Evolutionary conservation across 192 early-diverging fungal species (phyloP).

Genomic region (Mortierella alpina): DNA sequence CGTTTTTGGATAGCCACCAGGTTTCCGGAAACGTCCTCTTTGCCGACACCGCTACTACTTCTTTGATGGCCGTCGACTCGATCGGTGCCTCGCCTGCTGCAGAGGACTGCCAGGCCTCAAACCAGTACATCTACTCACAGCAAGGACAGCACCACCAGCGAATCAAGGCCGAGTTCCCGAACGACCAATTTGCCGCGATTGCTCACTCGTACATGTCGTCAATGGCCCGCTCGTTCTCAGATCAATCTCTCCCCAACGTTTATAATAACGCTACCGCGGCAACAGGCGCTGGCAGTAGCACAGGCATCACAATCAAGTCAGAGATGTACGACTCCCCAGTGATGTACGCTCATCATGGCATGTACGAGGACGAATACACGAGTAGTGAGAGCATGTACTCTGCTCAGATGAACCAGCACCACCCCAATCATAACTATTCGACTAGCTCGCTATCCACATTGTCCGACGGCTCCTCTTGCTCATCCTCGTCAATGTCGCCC

Average conservation of each 20-base stretch:
- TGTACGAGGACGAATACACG: constrained; percentile 27
- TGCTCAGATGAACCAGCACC: constrained; percentile 18
- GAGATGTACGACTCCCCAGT: constrained; percentile 34
- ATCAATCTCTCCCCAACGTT: constrained; percentile 28
- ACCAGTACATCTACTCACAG: constrained; percentile 17
- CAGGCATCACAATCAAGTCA: neutral
- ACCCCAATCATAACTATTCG: constrained; percentile 37
- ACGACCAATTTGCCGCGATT: constrained; percentile 36
- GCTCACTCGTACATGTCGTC: constrained; percentile 35
- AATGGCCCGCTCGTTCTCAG: constrained; percentile 47
- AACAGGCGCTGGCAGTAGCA: too few relatives aligned
- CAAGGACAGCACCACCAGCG: constrained; percentile 1
- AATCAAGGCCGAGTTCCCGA: constrained; percentile 31
- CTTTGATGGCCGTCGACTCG: neutral
- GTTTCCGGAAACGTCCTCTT: neutral
- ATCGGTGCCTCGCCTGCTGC: neutral
- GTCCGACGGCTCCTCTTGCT: constrained; percentile 21
- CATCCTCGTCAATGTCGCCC: constrained; percentile 36
- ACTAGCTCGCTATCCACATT: constrained; percentile 35
- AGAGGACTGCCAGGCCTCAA: constrained; percentile 30
- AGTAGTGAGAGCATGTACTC: constrained; percentile 9
- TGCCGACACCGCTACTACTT: constrained; percentile 1
- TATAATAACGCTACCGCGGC: constrained; percentile 13
- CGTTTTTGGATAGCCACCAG: neutral
- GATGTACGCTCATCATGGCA: constrained; percentile 31